Percentiles rank a stretch among this genome's conserved stretches.
Evolutionary conservation across 805 yeast species (phyloP).

Genomic region (Nakazawaea holstii): DNA sequence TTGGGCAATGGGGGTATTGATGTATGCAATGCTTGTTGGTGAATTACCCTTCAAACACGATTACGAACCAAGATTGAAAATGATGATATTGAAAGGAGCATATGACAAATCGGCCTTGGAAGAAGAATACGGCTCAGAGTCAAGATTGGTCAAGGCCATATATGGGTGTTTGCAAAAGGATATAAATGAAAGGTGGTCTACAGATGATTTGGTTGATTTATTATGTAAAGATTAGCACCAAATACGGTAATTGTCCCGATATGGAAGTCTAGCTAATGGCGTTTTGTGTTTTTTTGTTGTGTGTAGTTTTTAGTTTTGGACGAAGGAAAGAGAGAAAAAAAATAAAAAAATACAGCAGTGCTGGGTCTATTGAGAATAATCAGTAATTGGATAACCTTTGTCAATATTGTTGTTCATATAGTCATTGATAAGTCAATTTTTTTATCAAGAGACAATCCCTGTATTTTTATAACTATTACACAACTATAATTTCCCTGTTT

Average conservation of each 20-base stretch:
- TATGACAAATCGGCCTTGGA: conserved; percentile 43
- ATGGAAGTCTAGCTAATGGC: background rate
- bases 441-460: too few species aligned
- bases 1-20: conserved; percentile 86
- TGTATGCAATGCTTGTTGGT: conserved; percentile 70
- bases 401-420: too few species aligned
- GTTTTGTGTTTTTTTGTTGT: background rate
- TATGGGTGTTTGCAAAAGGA: conserved; percentile 50
- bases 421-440: background rate
- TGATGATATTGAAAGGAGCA: conserved; percentile 64
- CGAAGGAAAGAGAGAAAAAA: background rate
- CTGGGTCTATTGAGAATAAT: background rate
- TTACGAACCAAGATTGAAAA: conserved; percentile 75
- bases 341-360: background rate
- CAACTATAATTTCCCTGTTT: too few species aligned
- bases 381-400: background rate
- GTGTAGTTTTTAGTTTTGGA: background rate
- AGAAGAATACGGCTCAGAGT: conserved; percentile 30
- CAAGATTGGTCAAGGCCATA: conserved; percentile 31
- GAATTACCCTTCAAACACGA: conserved; percentile 77
- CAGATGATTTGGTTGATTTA: conserved; percentile 31
- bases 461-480: too few species aligned
- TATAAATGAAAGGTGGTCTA: conserved; percentile 44
- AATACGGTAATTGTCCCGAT: background rate
- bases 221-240: background rate